Percentiles rank a stretch among this genome's conserved stretches.
Conservation (phyloP, 2,329 filamentous ascomycete species). For the Sarocladiaceae sp. region DNA sequence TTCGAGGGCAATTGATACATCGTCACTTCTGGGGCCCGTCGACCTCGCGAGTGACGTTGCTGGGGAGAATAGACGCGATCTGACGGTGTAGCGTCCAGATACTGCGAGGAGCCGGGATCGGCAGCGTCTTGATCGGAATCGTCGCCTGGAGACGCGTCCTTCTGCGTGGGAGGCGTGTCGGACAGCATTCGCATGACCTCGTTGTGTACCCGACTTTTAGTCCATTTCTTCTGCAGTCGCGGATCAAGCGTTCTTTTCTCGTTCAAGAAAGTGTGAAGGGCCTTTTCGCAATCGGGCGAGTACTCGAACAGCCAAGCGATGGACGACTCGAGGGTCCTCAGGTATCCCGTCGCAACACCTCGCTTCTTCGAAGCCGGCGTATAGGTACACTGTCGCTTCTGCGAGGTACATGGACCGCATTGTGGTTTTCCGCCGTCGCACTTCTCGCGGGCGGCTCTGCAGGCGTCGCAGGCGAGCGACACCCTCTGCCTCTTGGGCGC, state of each 20-base stretch:
- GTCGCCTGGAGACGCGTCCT: conserved; percentile 27
- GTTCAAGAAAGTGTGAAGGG: conserved; percentile 48
- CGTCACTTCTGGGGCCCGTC: conserved; percentile 1
- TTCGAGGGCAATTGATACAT: conserved; percentile 41
- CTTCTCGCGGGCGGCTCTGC: conserved; percentile 63
- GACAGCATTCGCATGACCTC: conserved; percentile 61
- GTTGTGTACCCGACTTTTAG: conserved; percentile 55
- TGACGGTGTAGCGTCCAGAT: neutral
- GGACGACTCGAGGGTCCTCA: conserved; percentile 67
- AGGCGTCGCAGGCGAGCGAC: conserved; percentile 66
- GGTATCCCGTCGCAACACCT: conserved; percentile 76
- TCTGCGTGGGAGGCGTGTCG: conserved; percentile 25
- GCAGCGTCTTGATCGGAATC: conserved; percentile 23
- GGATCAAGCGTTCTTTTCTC: conserved; percentile 36
- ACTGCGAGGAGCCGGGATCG: neutral
- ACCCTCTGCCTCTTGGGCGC: conserved; percentile 57
- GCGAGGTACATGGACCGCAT: conserved; percentile 62
- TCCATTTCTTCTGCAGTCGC: conserved; percentile 58
- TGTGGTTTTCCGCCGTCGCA: conserved; percentile 66
- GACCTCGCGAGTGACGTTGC: conserved; percentile 3
- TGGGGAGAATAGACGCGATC: conserved; percentile 1
- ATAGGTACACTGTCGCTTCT: conserved; percentile 65
- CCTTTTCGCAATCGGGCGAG: conserved; percentile 54
- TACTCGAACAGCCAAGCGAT: conserved; percentile 63
- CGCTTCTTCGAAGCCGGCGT: conserved; percentile 70